Evolutionary conservation across 176 grass and related monocot genomes (phyloP).

Genomic region (Ensete glaucum): DNA sequence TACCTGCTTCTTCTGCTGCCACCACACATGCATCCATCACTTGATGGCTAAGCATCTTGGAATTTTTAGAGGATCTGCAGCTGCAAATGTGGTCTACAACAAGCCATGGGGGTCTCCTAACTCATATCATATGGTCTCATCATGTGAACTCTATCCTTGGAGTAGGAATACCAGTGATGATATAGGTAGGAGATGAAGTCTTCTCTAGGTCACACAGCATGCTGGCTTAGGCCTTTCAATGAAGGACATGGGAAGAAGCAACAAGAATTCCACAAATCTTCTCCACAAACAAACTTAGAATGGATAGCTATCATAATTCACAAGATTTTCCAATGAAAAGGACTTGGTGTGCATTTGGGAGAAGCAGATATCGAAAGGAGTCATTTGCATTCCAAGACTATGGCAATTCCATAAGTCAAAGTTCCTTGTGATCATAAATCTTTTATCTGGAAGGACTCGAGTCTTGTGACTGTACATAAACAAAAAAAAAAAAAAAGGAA

Average conservation of each 20-base stretch:
- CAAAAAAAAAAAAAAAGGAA: too few species aligned
- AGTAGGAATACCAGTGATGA: too few species aligned
- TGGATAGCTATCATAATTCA: not conserved
- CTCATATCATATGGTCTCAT: not conserved
- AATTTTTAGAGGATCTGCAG: not conserved
- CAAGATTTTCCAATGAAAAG: not conserved
- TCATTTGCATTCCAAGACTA: not conserved
- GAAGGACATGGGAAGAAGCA: not conserved
- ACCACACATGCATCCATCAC: conserved; percentile 17
- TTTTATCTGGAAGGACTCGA: too few species aligned
- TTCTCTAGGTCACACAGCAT: not conserved
- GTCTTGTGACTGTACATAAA: too few species aligned
- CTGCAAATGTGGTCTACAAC: not conserved
- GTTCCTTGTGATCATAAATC: too few species aligned
- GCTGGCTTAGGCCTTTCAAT: not conserved
- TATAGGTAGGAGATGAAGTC: too few species aligned
- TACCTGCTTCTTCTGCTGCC: not conserved
- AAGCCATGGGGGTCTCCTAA: conserved; percentile 1
- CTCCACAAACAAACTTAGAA: not conserved
- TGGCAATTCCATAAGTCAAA: too few species aligned
- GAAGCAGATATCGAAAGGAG: not conserved
- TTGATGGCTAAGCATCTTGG: not conserved
- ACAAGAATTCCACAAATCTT: not conserved
- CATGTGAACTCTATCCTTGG: too few species aligned
- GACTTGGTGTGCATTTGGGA: not conserved